Conservation (phyloP, 1,284 basidiomycete species). For the Caloboletus firmus region DNA sequence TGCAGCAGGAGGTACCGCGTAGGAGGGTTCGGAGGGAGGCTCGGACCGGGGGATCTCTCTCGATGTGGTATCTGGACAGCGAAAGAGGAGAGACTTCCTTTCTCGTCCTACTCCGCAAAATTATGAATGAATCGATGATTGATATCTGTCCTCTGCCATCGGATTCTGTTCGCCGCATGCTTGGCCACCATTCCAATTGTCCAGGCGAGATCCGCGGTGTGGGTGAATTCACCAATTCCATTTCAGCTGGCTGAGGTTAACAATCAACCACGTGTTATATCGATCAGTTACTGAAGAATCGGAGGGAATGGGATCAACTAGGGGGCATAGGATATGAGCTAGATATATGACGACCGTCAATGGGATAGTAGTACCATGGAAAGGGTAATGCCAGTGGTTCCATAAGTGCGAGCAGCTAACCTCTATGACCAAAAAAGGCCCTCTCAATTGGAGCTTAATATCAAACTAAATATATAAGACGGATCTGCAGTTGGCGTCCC, state of each 20-base stretch:
- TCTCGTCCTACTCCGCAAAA: slow-evolving; percentile 7
- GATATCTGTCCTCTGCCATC: background rate
- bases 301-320: too few species aligned
- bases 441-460: slow-evolving; percentile 38
- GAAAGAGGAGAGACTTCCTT: slow-evolving; percentile 7
- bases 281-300: too few species aligned
- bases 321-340: too few species aligned
- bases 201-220: slow-evolving; percentile 12
- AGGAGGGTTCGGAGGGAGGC: background rate
- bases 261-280: too few species aligned
- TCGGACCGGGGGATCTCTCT: background rate
- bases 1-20: too few species aligned
- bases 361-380: too few species aligned
- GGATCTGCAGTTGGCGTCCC: background rate
- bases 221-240: too few species aligned
- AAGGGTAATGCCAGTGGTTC: too few species aligned
- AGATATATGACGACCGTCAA: too few species aligned
- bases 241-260: too few species aligned
- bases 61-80: background rate
- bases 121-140: slow-evolving; percentile 6
- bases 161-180: background rate
- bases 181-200: background rate
- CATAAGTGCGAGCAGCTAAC: too few species aligned
- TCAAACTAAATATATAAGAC: background rate
- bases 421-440: background rate